These are phyloP conservation scores for Aspergillus jensenii DNA, from an alignment of 2,329 filamentous ascomycete species.

Conservation along the genomic window DNA sequence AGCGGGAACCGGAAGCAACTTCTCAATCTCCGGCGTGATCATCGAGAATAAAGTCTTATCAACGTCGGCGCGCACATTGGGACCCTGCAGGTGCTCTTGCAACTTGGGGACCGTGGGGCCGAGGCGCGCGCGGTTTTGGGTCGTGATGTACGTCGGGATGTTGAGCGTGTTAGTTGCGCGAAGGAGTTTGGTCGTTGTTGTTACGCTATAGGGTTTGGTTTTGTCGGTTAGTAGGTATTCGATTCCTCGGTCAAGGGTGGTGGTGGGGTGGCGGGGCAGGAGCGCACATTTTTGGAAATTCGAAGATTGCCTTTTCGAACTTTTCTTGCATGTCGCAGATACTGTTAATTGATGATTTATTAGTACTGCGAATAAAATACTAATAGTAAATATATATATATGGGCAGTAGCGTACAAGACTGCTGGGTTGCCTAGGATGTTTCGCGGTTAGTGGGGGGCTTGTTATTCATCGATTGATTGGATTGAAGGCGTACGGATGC, in stretches of 20 bases:
- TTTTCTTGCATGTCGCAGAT: slow-evolving; percentile 95
- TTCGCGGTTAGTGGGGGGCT: not conserved
- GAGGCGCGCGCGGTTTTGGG: slow-evolving; percentile 75
- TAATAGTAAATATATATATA: not conserved
- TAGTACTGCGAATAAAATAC: not conserved
- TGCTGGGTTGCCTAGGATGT: slow-evolving; percentile 44
- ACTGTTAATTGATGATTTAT: slow-evolving; percentile 47
- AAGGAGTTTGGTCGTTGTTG: slow-evolving; percentile 68
- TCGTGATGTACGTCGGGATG: slow-evolving; percentile 82
- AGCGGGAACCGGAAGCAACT: slow-evolving; percentile 28
- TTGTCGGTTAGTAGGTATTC: not conserved
- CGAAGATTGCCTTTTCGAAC: slow-evolving; percentile 78
- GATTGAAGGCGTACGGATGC: slow-evolving; percentile 27
- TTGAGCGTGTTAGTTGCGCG: slow-evolving; percentile 51
- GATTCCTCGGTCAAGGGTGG: no score
- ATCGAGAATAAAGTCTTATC: slow-evolving; percentile 95
- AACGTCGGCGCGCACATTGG: slow-evolving; percentile 56
- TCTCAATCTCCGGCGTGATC: slow-evolving; percentile 68
- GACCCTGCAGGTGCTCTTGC: slow-evolving; percentile 42
- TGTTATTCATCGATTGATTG: slow-evolving; percentile 13
- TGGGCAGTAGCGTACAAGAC: slow-evolving; percentile 42
- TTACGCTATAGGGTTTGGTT: slow-evolving; percentile 49
- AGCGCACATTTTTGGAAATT: slow-evolving; percentile 75
- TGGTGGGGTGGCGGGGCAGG: no score
- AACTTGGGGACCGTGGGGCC: slow-evolving; percentile 80